Percentiles rank a stretch among this genome's conserved stretches.
phyloP scores from a whole-genome alignment of 495 filamentous ascomycete genomes.

The Neurospora sp. region DNA sequence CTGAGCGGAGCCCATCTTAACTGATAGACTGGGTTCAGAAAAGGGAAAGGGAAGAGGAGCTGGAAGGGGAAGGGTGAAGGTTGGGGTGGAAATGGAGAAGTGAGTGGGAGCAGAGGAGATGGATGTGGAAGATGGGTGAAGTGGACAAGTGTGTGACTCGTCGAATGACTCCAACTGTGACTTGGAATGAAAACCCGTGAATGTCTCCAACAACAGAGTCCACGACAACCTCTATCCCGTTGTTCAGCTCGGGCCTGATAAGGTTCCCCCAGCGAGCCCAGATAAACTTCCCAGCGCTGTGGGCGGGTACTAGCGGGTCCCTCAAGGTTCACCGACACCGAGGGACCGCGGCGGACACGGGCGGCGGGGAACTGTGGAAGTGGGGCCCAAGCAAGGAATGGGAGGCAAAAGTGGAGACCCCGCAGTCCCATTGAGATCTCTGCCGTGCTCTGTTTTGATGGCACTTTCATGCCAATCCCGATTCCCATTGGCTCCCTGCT shows the following conservation, averaged over 20 bases:
- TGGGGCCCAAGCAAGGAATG: neutral
- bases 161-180: neutral
- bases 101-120: neutral
- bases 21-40: neutral
- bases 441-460: neutral
- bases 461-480: neutral
- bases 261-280: neutral
- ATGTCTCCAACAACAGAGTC: neutral
- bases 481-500: neutral
- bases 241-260: neutral
- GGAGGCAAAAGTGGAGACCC: neutral
- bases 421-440: neutral
- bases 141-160: neutral
- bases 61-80: neutral
- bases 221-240: neutral
- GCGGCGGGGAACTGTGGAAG: neutral
- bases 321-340: neutral
- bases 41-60: neutral
- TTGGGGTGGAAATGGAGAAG: neutral
- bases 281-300: neutral
- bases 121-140: neutral
- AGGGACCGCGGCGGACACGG: neutral
- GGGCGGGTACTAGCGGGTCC: neutral
- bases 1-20: conserved; percentile 17
- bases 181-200: neutral